phyloP scores from a whole-genome alignment of 768 basidiomycete genomes.

The Leccinum fibrillosum region DNA sequence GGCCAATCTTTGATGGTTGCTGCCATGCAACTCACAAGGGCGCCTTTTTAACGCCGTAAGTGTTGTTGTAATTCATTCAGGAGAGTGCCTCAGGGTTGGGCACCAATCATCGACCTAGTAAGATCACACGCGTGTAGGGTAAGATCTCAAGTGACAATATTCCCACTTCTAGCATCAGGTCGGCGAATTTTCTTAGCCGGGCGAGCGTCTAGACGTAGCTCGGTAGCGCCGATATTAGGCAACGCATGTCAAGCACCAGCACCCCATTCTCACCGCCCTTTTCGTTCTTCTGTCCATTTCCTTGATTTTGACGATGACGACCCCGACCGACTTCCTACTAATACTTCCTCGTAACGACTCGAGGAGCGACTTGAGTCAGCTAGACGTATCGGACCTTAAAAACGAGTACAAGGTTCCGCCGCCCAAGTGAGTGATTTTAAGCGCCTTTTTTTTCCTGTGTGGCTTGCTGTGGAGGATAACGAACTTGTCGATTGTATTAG shows the following conservation, averaged over 20 bases:
- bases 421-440: constrained; percentile 18
- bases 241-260: constrained; percentile 1
- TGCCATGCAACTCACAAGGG: background rate
- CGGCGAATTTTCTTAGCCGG: background rate
- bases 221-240: constrained; percentile 4
- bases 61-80: background rate
- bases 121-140: constrained; percentile 9
- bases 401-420: constrained; percentile 17
- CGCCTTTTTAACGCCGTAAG: background rate
- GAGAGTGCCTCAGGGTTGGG: background rate
- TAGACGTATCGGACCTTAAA: constrained; percentile 15
- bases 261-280: background rate
- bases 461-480: constrained; percentile 11
- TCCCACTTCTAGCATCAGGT: background rate
- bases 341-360: background rate
- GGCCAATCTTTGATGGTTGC: background rate
- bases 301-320: constrained; percentile 10
- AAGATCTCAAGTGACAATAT: background rate
- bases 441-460: background rate
- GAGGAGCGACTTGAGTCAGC: background rate
- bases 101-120: background rate
- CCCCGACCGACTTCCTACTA: constrained; percentile 7
- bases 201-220: background rate
- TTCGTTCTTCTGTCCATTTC: background rate
- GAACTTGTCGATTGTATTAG: constrained; percentile 14